Base-by-base conservation (phyloP, 164 flowering plant species). In the Malania oleifera region DNA sequence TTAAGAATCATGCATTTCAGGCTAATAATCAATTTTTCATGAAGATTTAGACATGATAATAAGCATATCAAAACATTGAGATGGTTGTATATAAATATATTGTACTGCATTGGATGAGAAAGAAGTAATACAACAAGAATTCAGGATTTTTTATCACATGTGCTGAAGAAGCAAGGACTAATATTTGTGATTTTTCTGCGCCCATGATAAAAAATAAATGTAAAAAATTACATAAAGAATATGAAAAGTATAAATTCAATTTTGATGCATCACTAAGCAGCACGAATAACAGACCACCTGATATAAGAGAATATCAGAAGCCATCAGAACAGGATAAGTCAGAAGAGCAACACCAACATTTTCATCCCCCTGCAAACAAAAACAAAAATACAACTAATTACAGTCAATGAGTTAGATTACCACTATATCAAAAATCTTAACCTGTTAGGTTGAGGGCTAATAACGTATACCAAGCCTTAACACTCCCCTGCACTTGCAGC, bases 281-380 rank as follows among this genome's bases (percentile, higher is more conserved):
- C 52, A 50, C 14, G 58, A 64, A 56, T 43, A 24, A 13, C 35
- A 62, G 11, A 60, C 22, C 26, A 93, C 95, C 95, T 93, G 97
- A 71, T 90, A 93, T 54, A 88, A 73, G 51, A 90, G 97, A 69
- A 93, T 88, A 73, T 93, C 96, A 55, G 97, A 82, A 70, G 97
- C 96, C 97, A 90, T 93, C 51, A 88, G 75, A 67, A 93, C 95
- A 51, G 97, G 95, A 77, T 93, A 90, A 29, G 97, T 90, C 62
- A 90, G 64, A 63, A 93, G 85, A 25, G 80, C 89, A 68, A 83
- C 96, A 25, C 91, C 95, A 73, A 86, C 99, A 77, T 90, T 86
- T 77, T 93, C 96, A 73, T 88, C 93, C 23, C 97, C 99, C 99
- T 90, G 63, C 57, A 78, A 57, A 51, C 24, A 34, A 31, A 74